phyloP scores from a whole-genome alignment of 257 asterid species.

The Nicotiana knightiana region DNA sequence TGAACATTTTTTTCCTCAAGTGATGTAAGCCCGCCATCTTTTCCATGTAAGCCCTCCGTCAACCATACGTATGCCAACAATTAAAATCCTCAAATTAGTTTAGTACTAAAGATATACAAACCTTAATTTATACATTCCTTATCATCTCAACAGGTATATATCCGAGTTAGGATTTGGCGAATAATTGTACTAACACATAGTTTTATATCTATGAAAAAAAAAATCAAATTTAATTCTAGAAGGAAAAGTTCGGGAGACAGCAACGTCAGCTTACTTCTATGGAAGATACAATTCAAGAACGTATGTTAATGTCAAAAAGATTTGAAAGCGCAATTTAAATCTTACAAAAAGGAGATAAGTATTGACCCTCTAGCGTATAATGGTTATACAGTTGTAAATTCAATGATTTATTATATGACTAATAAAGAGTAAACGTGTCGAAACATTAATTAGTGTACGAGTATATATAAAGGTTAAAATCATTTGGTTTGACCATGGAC shows the following conservation, averaged over 20 bases:
- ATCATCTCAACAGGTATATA: too few species aligned
- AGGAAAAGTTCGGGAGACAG: too few species aligned
- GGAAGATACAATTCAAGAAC: not conserved
- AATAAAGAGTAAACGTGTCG: not conserved
- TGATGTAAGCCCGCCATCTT: not conserved
- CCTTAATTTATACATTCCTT: not conserved
- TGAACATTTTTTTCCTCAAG: too few species aligned
- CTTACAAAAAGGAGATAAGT: not conserved
- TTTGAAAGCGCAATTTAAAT: not conserved
- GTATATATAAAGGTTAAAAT: not conserved
- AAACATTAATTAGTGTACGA: not conserved
- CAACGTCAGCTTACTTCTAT: not conserved
- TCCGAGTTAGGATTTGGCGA: too few species aligned
- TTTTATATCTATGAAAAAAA: too few species aligned
- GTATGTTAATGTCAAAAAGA: slow-evolving; percentile 4
- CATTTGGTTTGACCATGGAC: not conserved
- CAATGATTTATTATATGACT: not conserved
- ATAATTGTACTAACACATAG: too few species aligned
- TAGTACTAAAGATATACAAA: not conserved
- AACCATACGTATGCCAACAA: not conserved
- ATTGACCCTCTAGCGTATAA: not conserved
- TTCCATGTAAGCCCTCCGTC: not conserved
- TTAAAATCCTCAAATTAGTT: not conserved
- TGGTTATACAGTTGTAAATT: not conserved
- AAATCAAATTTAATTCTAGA: too few species aligned